These are phyloP conservation scores for Calonectria pseudoturangicola DNA, from an alignment of 2,329 filamentous ascomycete genomes.

Conservation along the genomic window DNA sequence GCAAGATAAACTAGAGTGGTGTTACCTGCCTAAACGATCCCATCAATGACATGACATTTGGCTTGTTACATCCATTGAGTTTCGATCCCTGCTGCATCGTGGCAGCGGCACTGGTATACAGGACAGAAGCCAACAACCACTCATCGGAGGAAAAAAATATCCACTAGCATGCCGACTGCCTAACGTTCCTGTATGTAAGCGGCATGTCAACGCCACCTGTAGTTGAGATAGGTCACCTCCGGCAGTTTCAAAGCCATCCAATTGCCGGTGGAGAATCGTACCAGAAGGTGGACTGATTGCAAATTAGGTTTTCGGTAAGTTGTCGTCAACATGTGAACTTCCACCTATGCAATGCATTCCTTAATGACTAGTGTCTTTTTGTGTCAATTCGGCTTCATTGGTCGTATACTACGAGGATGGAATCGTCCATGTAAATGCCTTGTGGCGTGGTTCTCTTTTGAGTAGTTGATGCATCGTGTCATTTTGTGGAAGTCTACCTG, in stretches of 20 bases:
- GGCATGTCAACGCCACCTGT: neutral
- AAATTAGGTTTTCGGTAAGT: slow-evolving; percentile 19
- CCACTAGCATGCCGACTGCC: neutral
- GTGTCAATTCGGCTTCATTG: neutral
- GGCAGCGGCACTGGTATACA: neutral
- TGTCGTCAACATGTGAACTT: neutral
- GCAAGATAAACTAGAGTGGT: neutral
- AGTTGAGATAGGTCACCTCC: neutral
- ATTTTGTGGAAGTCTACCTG: neutral
- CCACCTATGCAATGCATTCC: neutral
- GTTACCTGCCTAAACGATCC: slow-evolving; percentile 17
- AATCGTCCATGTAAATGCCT: neutral
- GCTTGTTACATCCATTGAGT: neutral
- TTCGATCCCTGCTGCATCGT: neutral
- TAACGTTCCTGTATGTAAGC: neutral
- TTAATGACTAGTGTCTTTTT: neutral
- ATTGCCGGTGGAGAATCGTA: slow-evolving; percentile 25
- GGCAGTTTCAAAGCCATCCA: slow-evolving; percentile 11
- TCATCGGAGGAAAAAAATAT: neutral
- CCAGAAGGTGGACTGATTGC: slow-evolving; percentile 22
- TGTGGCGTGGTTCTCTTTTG: slow-evolving; percentile 6
- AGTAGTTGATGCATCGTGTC: neutral
- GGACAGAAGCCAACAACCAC: neutral
- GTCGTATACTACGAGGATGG: neutral
- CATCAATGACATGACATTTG: neutral